Percentiles rank a stretch among this genome's conserved stretches.
phyloP scores from a whole-genome alignment of 306 rosid species.

The Pueraria montana region DNA sequence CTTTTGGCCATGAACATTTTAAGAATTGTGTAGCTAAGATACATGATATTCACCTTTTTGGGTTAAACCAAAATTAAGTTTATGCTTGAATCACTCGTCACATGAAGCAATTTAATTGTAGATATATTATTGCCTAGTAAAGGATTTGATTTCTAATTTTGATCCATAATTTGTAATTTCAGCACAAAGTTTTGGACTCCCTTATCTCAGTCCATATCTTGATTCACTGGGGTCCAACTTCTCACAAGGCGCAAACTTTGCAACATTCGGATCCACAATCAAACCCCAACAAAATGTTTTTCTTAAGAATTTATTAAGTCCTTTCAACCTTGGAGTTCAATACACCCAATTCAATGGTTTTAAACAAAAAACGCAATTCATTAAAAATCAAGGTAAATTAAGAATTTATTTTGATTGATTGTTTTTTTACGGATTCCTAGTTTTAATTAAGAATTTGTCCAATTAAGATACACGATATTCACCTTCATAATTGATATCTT shows the following conservation, averaged over 20 bases:
- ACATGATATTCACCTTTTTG: not conserved
- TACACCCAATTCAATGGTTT: constrained; percentile 44
- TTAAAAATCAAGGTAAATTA: constrained; percentile 36
- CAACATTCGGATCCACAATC: constrained; percentile 50
- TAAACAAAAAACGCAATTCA: constrained; percentile 14
- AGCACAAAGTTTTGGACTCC: constrained; percentile 49
- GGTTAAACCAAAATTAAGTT: not conserved
- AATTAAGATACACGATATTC: not conserved
- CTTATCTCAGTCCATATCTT: constrained; percentile 55
- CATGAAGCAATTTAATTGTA: not conserved
- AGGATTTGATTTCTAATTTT: not conserved
- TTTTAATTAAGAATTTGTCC: not conserved
- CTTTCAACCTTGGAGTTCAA: constrained; percentile 51
- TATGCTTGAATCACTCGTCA: not conserved
- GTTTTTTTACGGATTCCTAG: not conserved
- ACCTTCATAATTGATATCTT: not conserved
- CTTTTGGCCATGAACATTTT: not conserved
- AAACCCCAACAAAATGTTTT: not conserved
- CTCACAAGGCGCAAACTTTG: constrained; percentile 56
- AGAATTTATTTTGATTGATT: not conserved
- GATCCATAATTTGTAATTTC: not conserved
- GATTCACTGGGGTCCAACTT: constrained; percentile 53
- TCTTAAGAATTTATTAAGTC: constrained; percentile 44
- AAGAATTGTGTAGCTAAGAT: not conserved
- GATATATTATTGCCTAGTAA: not conserved